Base-by-base conservation (phyloP, 208 protist genomes). In the Jaenimonas drosophilae region DNA sequence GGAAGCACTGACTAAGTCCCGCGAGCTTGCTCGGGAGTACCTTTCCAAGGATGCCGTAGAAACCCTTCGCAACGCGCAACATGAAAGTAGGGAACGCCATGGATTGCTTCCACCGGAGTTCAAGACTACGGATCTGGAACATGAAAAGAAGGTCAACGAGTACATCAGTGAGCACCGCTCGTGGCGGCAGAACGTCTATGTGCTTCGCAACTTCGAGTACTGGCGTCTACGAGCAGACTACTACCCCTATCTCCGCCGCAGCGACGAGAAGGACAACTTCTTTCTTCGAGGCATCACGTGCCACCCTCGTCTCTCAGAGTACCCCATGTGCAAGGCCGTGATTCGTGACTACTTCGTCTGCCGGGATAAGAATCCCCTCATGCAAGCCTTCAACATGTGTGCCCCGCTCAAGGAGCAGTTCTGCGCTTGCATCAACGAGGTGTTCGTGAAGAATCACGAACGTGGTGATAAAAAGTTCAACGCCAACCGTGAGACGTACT, bases 281-380 rank as follows among this genome's bases (percentile, higher is more conserved):
- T 86, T 87, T 33, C 37, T 91, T 11, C 73, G 82, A 24, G 82
- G 82, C 41, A 75, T 84, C 43, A 67, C 73, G 17, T 73, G 66
- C 17, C 76, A 91, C 52, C 82, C 82, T 2, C 65, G 77, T 2
- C 72, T 91, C n/a, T 83, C 71, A 20, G 76, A 91, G 36, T 91
- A 84, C 54, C 82, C 82, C n/a, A 72, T 64, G 53, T 91, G 82
- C 49, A 79, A 79, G 49, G 45, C 61, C 12, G 71, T 81, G 19
- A 91, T 91, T 60, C 76, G 74, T 12, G 82, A 91, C 28, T 91
- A 91, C 59, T 91, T 86, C 60, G 59, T 77, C 1, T 91, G 82
- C 43, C 69, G 82, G 14, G 82, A 91, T 37, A 49, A 60, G 31
- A 77, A 86, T 40, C 70, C 63, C 11, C 46, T 79, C 24, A 37